Base-by-base conservation (phyloP, 2,329 filamentous ascomycete genomes). In the Alternaria longipes region DNA sequence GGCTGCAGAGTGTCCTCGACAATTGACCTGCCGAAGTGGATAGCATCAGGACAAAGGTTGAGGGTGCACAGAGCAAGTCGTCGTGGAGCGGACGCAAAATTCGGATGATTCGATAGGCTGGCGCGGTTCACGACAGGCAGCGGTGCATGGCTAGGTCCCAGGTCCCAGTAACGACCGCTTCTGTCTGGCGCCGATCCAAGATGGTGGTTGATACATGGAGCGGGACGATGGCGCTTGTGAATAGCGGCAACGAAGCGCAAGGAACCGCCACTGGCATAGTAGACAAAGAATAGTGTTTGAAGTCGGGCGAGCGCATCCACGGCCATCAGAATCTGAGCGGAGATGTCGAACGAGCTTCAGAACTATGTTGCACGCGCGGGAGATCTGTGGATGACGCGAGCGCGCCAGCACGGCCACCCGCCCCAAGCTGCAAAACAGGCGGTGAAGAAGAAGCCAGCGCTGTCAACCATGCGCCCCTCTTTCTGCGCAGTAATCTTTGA, bases 161-260 rank as follows among this genome's bases (percentile, higher is more conserved):
- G 64, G 66, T 62, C 58, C 59, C 54, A 58, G 59, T 47, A 50
- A 68, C 58, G 68, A 65, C 68, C 66, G 65, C 64, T 70, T 63
- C 42, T 67, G 56, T 69, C 59, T 75, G 72, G 70, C 69, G 73
- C 67, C 73, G 70, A 72, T 69, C 64, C 68, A 68, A 64, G 61
- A 53, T 61, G 69, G 73, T 68, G 69, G 70, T 67, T 57, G 64
- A 64, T 63, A 62, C 54, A 55, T 55, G 62, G 63, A 64, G 64
- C 56, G 57, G 64, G 60, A 64, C 60, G 63, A 60, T 56, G 62
- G 56, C 47, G 42, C 54, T 55, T 58, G 38, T 44, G 47, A 56
- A 34, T 46, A 51, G 51, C 64, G 49, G 54, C 54, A 58, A 36
- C 49, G 54, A 61, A 58, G 59, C 59, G 59, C 46, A 36, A 54